These are phyloP conservation scores for Stagonosporopsis tanaceti DNA, from an alignment of 2,329 filamentous ascomycete species.

Conservation along the genomic window DNA sequence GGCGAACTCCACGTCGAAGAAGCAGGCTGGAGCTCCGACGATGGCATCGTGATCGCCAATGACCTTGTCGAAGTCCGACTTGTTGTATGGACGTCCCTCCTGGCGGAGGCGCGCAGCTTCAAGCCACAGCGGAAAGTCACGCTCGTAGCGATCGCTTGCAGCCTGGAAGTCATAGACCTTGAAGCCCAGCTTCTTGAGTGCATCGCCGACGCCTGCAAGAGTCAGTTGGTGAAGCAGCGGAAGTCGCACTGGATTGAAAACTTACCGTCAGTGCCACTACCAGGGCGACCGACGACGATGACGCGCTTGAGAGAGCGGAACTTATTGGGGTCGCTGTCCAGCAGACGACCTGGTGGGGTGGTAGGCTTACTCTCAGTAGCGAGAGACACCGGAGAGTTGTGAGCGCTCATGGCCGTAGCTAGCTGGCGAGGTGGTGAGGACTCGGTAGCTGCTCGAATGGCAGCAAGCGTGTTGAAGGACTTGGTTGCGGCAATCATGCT, in stretches of 20 bases:
- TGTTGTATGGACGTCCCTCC: slow-evolving; percentile 35
- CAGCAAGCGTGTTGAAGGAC: background rate
- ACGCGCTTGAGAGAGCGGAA: slow-evolving; percentile 37
- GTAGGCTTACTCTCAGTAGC: background rate
- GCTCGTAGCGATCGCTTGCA: slow-evolving; percentile 42
- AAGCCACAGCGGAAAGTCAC: slow-evolving; percentile 47
- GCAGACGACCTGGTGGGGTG: slow-evolving; percentile 1
- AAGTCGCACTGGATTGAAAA: too few species aligned
- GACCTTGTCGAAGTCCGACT: slow-evolving; percentile 45
- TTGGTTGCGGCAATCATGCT: background rate
- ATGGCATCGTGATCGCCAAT: slow-evolving; percentile 44
- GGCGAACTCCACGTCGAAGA: slow-evolving; percentile 28
- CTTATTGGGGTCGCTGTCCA: slow-evolving; percentile 20
- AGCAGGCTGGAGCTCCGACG: slow-evolving; percentile 18
- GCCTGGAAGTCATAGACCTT: slow-evolving; percentile 48
- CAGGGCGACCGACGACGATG: slow-evolving; percentile 45
- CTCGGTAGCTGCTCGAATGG: background rate
- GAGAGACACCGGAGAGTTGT: background rate
- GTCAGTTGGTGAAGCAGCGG: background rate
- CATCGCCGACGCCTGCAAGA: slow-evolving; percentile 36
- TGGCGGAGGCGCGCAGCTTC: slow-evolving; percentile 47
- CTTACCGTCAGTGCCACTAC: slow-evolving; percentile 46
- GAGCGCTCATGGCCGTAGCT: background rate
- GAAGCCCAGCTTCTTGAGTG: slow-evolving; percentile 40
- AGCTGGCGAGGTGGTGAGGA: background rate